These are phyloP conservation scores for Colletotrichum brevisporum DNA, from an alignment of 2,329 filamentous ascomycete species.

Conservation along the genomic window DNA sequence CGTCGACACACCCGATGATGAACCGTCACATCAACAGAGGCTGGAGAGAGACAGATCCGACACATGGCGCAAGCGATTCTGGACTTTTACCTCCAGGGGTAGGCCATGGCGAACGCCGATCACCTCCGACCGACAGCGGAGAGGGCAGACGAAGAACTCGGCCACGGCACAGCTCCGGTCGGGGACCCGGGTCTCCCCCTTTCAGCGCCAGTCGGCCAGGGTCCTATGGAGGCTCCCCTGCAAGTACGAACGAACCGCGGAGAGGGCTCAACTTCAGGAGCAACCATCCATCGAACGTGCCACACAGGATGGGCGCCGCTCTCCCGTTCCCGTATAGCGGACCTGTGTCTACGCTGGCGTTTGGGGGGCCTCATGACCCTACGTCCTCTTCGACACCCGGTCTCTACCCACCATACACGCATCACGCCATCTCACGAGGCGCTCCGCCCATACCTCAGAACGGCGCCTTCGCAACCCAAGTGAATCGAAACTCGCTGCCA, in stretches of 20 bases:
- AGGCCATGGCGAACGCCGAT: slow-evolving; percentile 34
- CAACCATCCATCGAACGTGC: background rate
- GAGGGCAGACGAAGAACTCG: slow-evolving; percentile 36
- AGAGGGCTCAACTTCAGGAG: slow-evolving; percentile 17
- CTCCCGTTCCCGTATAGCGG: slow-evolving; percentile 3
- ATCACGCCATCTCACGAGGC: background rate
- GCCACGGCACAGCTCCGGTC: slow-evolving; percentile 23
- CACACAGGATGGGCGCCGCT: background rate
- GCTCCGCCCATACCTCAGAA: background rate
- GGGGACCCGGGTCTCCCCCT: slow-evolving; percentile 35
- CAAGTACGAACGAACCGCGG: slow-evolving; percentile 6
- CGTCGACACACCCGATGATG: slow-evolving; percentile 14
- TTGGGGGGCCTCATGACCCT: slow-evolving; percentile 2
- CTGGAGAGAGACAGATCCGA: slow-evolving; percentile 26
- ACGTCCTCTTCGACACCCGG: background rate
- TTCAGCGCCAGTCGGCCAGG: slow-evolving; percentile 18
- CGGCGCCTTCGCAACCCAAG: background rate
- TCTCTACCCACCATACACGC: slow-evolving; percentile 2
- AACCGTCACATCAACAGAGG: slow-evolving; percentile 8
- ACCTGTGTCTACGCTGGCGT: slow-evolving; percentile 8
- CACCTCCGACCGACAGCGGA: slow-evolving; percentile 34
- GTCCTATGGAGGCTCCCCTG: slow-evolving; percentile 15
- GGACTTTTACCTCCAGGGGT: background rate
- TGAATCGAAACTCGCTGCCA: slow-evolving; percentile 32
- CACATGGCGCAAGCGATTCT: slow-evolving; percentile 12